A percentile compares a stretch with the other conserved stretches of the same genome.
Evolutionary conservation across 805 yeast genomes (phyloP).

Genomic region (Candida nanaspora): DNA sequence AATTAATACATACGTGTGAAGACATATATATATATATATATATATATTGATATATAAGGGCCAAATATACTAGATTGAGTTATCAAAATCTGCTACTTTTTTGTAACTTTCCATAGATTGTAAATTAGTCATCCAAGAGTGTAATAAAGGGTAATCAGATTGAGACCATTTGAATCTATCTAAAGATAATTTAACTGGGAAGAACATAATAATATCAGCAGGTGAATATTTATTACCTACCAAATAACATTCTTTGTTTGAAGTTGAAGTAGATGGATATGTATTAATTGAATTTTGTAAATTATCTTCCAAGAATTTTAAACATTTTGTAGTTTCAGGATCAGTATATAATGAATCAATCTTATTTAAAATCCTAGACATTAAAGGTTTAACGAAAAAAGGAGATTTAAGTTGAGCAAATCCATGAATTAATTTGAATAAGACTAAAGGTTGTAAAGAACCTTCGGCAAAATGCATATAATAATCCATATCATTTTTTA

Average conservation of each 20-base stretch:
- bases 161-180: constrained; percentile 11
- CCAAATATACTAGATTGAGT: too few species aligned
- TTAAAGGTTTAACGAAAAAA: neutral
- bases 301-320: constrained; percentile 36
- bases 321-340: neutral
- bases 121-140: neutral
- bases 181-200: constrained; percentile 29
- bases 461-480: constrained; percentile 57
- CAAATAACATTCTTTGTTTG: constrained; percentile 34
- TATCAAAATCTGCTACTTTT: neutral
- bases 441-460: constrained; percentile 37
- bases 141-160: neutral
- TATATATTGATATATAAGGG: too few species aligned
- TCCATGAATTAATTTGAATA: constrained; percentile 19
- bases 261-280: too few species aligned
- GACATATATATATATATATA: neutral
- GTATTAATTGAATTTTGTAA: neutral
- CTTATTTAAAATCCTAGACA: neutral
- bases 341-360: neutral
- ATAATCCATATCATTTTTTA: constrained; percentile 38
- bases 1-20: neutral
- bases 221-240: constrained; percentile 45
- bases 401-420: constrained; percentile 22
- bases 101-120: neutral
- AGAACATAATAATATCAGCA: constrained; percentile 49